A percentile compares a stretch with the other conserved stretches of the same genome.
Conservation (phyloP, 768 basidiomycete species). For the Ramaria sp. region DNA sequence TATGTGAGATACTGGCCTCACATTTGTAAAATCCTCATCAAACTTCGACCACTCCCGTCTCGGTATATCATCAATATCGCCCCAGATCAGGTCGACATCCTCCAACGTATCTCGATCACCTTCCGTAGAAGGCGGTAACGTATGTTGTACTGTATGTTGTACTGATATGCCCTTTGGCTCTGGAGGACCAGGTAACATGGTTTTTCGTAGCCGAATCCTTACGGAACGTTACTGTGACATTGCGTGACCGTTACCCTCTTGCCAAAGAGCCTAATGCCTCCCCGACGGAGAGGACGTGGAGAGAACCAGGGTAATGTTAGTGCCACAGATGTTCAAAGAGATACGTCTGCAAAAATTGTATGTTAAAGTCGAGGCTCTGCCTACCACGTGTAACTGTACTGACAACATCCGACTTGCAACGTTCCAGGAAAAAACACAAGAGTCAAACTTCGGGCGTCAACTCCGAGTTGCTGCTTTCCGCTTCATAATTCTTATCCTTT, state of each 20-base stretch:
- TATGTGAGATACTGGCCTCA: conserved; percentile 20
- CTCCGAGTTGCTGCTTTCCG: neutral
- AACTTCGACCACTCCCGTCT: conserved; percentile 55
- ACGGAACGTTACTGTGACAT: neutral
- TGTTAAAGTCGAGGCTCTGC: neutral
- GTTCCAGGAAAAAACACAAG: neutral
- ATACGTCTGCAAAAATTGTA: neutral
- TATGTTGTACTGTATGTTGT: neutral
- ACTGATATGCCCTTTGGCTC: too few species aligned
- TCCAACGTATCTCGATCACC: neutral
- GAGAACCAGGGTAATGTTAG: neutral
- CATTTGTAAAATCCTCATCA: conserved; percentile 62
- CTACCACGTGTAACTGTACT: neutral
- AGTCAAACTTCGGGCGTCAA: neutral
- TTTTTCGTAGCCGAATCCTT: neutral
- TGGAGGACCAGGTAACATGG: neutral
- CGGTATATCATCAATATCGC: neutral
- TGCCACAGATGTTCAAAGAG: neutral
- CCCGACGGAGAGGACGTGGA: neutral
- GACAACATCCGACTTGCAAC: neutral
- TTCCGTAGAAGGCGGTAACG: neutral
- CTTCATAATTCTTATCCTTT: neutral
- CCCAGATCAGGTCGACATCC: conserved; percentile 3
- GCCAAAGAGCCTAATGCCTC: neutral
- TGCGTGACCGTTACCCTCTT: neutral